Evolutionary conservation across 2,329 filamentous ascomycete genomes (phyloP).

Genomic region (Diaporthe amygdali): DNA sequence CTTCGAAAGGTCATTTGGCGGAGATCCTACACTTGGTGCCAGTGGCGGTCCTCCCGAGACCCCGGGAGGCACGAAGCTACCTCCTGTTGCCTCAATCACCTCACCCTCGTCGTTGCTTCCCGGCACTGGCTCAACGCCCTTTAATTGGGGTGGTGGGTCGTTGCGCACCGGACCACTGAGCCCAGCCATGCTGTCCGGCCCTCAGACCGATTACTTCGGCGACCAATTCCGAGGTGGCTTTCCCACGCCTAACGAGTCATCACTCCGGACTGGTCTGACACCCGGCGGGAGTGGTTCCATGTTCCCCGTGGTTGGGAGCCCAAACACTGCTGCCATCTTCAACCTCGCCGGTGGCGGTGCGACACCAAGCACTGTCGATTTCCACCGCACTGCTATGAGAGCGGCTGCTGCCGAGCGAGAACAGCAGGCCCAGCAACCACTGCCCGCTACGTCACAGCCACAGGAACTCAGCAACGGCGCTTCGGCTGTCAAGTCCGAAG

Average conservation of each 20-base stretch:
- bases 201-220: slow-evolving; percentile 83
- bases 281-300: slow-evolving; percentile 95
- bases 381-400: slow-evolving; percentile 89
- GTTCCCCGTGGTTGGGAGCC: slow-evolving; percentile 87
- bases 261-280: slow-evolving; percentile 86
- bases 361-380: slow-evolving; percentile 90
- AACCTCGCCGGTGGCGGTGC: slow-evolving; percentile 80
- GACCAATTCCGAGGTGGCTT: slow-evolving; percentile 84
- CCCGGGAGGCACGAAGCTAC: slow-evolving; percentile 81
- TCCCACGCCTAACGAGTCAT: slow-evolving; percentile 96
- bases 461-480: slow-evolving; percentile 53
- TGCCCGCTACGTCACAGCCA: slow-evolving; percentile 56
- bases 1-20: slow-evolving; percentile 92
- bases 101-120: slow-evolving; percentile 84
- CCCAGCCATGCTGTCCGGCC: slow-evolving; percentile 95
- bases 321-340: slow-evolving; percentile 83
- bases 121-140: slow-evolving; percentile 73
- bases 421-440: slow-evolving; percentile 43
- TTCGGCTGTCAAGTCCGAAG: slow-evolving; percentile 49
- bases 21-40: slow-evolving; percentile 43
- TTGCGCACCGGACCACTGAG: slow-evolving; percentile 91
- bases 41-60: slow-evolving; percentile 63
- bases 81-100: slow-evolving; percentile 87
- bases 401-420: slow-evolving; percentile 72
- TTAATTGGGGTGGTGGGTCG: slow-evolving; percentile 83